A percentile compares a stretch with the other conserved stretches of the same genome.
Evolutionary conservation across 1,139 yeast genomes (phyloP).

Genomic region (Yamadazyma diddensiae): DNA sequence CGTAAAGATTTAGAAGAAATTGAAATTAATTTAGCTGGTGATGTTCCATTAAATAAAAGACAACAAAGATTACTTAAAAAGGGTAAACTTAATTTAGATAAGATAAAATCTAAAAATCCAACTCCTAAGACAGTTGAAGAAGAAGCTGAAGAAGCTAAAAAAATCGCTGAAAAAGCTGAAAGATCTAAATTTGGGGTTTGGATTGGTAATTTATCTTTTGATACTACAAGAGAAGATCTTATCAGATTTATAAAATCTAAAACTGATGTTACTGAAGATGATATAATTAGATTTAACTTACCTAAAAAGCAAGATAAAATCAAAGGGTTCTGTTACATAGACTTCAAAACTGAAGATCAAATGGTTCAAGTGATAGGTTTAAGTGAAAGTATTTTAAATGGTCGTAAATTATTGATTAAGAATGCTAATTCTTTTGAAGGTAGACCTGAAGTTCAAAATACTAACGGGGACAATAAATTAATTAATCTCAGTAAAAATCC

Average conservation of each 20-base stretch:
- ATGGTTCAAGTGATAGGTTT: slow-evolving; percentile 63
- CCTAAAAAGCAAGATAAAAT: slow-evolving; percentile 63
- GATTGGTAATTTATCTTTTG: slow-evolving; percentile 91
- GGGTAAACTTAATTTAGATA: slow-evolving; percentile 64
- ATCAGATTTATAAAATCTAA: slow-evolving; percentile 61
- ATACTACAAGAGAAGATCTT: slow-evolving; percentile 75
- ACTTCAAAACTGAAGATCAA: slow-evolving; percentile 64
- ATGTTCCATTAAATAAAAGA: slow-evolving; percentile 85
- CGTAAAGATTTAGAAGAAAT: slow-evolving; percentile 49
- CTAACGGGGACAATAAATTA: slow-evolving; percentile 25
- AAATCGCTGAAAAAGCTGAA: slow-evolving; percentile 19
- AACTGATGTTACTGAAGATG: slow-evolving; percentile 48
- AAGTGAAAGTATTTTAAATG: slow-evolving; percentile 72
- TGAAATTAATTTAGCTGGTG: slow-evolving; percentile 74
- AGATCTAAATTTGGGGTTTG: slow-evolving; percentile 75
- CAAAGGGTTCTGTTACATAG: slow-evolving; percentile 91
- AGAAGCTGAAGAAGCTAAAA: slow-evolving; percentile 25
- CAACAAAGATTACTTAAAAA: slow-evolving; percentile 85
- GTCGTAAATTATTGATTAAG: slow-evolving; percentile 83
- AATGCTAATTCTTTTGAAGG: slow-evolving; percentile 82
- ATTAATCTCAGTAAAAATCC: slow-evolving; percentile 60
- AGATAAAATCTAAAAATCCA: slow-evolving; percentile 50
- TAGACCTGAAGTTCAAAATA: slow-evolving; percentile 79
- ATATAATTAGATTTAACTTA: slow-evolving; percentile 60
- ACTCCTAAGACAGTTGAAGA: slow-evolving; percentile 36